A percentile compares a stretch with the other conserved stretches of the same genome.
Conservation (phyloP, 2,329 filamentous ascomycete species). For the Conoideocrella luteorostrata region DNA sequence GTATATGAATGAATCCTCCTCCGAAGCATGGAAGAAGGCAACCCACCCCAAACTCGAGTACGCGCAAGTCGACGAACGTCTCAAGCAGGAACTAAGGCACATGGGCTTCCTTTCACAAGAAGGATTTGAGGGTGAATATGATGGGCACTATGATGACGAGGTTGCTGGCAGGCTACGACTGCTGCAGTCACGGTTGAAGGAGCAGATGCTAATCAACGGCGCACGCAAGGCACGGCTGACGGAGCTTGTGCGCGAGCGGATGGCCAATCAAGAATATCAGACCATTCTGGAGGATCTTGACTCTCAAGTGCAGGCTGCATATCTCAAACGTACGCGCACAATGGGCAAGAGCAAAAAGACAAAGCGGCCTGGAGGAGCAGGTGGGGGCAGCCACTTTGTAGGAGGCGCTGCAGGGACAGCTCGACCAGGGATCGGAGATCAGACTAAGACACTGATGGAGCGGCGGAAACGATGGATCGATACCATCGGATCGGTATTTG, state of each 20-base stretch:
- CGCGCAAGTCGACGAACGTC: constrained; percentile 77
- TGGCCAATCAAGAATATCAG: constrained; percentile 94
- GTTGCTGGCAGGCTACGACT: constrained; percentile 83
- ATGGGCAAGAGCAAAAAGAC: constrained; percentile 93
- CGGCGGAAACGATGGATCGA: constrained; percentile 82
- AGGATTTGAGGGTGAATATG: constrained; percentile 64
- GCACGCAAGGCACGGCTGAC: constrained; percentile 81
- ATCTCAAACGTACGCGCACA: constrained; percentile 89
- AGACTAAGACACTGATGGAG: constrained; percentile 89
- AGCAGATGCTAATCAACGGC: constrained; percentile 81
- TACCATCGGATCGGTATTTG: constrained; percentile 84
- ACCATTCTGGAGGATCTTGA: constrained; percentile 97
- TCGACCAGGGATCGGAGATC: constrained; percentile 79
- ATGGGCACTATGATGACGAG: constrained; percentile 88
- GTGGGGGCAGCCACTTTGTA: constrained; percentile 60
- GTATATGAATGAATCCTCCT: constrained; percentile 69
- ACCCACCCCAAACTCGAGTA: constrained; percentile 75
- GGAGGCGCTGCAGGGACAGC: constrained; percentile 57
- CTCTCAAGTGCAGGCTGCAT: constrained; percentile 87
- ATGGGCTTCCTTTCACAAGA: constrained; percentile 78
- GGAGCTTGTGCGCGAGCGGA: constrained; percentile 82
- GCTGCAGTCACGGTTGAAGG: constrained; percentile 74
- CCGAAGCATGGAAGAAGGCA: constrained; percentile 73
- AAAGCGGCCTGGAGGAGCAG: constrained; percentile 69
- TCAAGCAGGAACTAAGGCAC: constrained; percentile 84